These are phyloP conservation scores for Neobulgaria alba DNA, from an alignment of 2,329 filamentous ascomycete genomes.

Conservation along the genomic window DNA sequence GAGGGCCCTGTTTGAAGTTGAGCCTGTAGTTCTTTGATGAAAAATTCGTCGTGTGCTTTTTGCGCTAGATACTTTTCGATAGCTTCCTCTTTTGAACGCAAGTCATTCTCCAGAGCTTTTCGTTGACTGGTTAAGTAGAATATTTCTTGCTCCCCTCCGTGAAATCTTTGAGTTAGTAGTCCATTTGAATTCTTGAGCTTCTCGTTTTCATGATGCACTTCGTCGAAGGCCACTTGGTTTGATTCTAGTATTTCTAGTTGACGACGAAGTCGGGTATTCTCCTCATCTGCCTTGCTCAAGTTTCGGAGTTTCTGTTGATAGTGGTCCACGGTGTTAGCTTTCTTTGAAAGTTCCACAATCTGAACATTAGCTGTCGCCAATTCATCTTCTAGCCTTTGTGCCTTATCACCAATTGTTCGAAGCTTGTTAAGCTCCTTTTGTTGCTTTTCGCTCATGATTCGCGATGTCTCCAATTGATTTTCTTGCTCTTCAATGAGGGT, in stretches of 20 bases:
- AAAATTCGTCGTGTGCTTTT: conserved; percentile 37
- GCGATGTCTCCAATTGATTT: conserved; percentile 49
- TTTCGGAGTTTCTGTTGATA: conserved; percentile 55
- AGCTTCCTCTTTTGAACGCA: conserved; percentile 22
- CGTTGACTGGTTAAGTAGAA: conserved; percentile 33
- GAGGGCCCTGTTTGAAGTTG: conserved; percentile 29
- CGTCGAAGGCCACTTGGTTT: conserved; percentile 32
- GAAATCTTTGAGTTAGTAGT: conserved; percentile 31
- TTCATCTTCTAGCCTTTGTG: conserved; percentile 48
- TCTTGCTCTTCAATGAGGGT: conserved; percentile 65
- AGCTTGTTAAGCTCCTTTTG: conserved; percentile 41
- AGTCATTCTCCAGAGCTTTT: conserved; percentile 38
- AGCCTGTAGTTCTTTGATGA: conserved; percentile 47
- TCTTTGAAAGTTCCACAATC: conserved; percentile 50
- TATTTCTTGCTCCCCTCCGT: conserved; percentile 28
- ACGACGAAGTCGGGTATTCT: conserved; percentile 46
- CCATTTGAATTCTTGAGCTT: conserved; percentile 29
- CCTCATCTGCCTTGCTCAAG: conserved; percentile 45
- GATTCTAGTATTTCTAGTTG: conserved; percentile 46
- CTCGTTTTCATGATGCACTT: conserved; percentile 22
- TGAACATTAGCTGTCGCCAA: conserved; percentile 50
- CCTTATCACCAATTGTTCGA: conserved; percentile 37
- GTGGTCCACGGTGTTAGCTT: conserved; percentile 54
- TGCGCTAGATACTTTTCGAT: conserved; percentile 30
- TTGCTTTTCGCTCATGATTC: conserved; percentile 35